Evolutionary conservation across 371 early-diverging fungal genomes (phyloP).

Genomic region (Lichtheimia hyalospora): DNA sequence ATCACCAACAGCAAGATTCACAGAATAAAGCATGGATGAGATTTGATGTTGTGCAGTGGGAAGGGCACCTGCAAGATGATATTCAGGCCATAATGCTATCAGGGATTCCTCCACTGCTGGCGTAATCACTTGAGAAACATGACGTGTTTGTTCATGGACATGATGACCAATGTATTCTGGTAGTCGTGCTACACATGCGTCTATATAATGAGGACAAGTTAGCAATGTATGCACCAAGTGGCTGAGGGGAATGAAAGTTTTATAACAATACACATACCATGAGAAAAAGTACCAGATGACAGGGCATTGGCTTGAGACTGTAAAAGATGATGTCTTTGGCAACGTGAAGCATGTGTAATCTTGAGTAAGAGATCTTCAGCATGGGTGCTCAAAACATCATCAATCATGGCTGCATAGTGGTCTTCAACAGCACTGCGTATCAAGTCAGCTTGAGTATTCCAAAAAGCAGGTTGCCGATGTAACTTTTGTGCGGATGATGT

Average conservation of each 20-base stretch:
- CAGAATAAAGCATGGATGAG: slow-evolving; percentile 8
- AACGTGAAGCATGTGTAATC: slow-evolving; percentile 24
- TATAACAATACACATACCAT: slow-evolving; percentile 7
- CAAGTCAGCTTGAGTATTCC: slow-evolving; percentile 9
- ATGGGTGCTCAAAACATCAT: slow-evolving; percentile 28
- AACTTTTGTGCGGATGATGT: not conserved
- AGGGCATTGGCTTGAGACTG: slow-evolving; percentile 11
- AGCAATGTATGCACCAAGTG: too few species aligned
- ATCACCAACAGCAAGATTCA: slow-evolving; percentile 14
- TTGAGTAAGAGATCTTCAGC: slow-evolving; percentile 31
- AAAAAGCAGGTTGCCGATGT: slow-evolving; percentile 7
- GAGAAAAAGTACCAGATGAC: not conserved
- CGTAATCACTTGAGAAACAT: slow-evolving; percentile 8
- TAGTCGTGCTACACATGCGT: slow-evolving; percentile 14
- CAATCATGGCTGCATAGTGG: slow-evolving; percentile 32
- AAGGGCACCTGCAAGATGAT: not conserved
- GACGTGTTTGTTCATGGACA: slow-evolving; percentile 12
- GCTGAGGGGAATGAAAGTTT: too few species aligned
- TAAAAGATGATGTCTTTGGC: not conserved
- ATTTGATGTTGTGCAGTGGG: slow-evolving; percentile 11
- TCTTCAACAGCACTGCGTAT: slow-evolving; percentile 18
- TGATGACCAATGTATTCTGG: slow-evolving; percentile 23
- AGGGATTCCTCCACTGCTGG: slow-evolving; percentile 8
- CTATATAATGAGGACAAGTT: slow-evolving; percentile 3
- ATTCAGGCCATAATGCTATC: slow-evolving; percentile 13